Conservation (phyloP, 192 early-diverging fungal genomes). For the Coemansia guatemalensis region DNA sequence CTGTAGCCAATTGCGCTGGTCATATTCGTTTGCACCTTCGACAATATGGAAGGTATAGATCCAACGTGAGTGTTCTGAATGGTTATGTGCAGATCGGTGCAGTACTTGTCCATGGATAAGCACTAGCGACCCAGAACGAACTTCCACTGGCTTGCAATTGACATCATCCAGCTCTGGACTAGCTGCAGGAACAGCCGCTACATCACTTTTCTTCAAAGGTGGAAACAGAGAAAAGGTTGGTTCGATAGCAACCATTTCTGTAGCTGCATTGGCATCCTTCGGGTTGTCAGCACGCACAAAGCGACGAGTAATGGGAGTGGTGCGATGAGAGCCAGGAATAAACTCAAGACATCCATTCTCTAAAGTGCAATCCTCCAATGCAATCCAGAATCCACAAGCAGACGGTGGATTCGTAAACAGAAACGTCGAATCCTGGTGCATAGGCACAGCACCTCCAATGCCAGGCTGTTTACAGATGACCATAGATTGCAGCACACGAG, state of each 20-base stretch:
- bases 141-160: conserved; percentile 21
- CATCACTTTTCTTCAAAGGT: background rate
- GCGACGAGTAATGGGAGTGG: conserved; percentile 39
- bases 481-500: conserved; percentile 87
- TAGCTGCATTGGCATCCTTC: conserved; percentile 4
- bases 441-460: conserved; percentile 71
- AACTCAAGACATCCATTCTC: conserved; percentile 87
- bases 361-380: conserved; percentile 86
- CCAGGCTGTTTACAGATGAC: conserved; percentile 78
- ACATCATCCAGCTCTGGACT: background rate
- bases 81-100: conserved; percentile 82
- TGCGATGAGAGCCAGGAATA: conserved; percentile 80
- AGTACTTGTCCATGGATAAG: conserved; percentile 86
- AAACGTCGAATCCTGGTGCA: conserved; percentile 92
- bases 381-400: conserved; percentile 88
- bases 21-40: conserved; percentile 72
- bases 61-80: conserved; percentile 72
- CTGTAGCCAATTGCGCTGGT: conserved; percentile 78
- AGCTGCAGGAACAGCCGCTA: background rate
- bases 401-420: conserved; percentile 85
- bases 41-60: conserved; percentile 97
- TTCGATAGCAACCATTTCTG: conserved; percentile 39
- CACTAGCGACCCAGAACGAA: conserved; percentile 69
- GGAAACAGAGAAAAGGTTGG: conserved; percentile 25
- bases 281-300: conserved; percentile 31